phyloP scores from a whole-genome alignment of 176 grass and related monocot genomes.

The Zea mays region Zm-B73-REFERENCE-NAM-5.0 NC_050102.1:129243001-129243500 shows the following conservation, averaged over 20 bases:
- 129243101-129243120: constrained; percentile 55
- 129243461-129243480: neutral
- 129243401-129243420: neutral
- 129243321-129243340: neutral
- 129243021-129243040: constrained; percentile 55
- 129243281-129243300: constrained; percentile 59
- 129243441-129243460: neutral
- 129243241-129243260: constrained; percentile 55
- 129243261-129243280: constrained; percentile 70
- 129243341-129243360: neutral
- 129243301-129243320: constrained; percentile 56
- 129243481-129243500: no score
- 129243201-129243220: constrained; percentile 81
- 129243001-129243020: constrained; percentile 45
- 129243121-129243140: constrained; percentile 41
- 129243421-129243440: neutral
- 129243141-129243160: constrained; percentile 64
- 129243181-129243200: constrained; percentile 83
- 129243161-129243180: constrained; percentile 80
- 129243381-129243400: neutral
- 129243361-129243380: neutral
- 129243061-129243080: constrained; percentile 38
- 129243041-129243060: constrained; percentile 32
- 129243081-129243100: neutral
- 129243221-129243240: constrained; percentile 59